Base-by-base conservation (phyloP, 2,329 filamentous ascomycete species). In the Pseudocercospora musae region DNA sequence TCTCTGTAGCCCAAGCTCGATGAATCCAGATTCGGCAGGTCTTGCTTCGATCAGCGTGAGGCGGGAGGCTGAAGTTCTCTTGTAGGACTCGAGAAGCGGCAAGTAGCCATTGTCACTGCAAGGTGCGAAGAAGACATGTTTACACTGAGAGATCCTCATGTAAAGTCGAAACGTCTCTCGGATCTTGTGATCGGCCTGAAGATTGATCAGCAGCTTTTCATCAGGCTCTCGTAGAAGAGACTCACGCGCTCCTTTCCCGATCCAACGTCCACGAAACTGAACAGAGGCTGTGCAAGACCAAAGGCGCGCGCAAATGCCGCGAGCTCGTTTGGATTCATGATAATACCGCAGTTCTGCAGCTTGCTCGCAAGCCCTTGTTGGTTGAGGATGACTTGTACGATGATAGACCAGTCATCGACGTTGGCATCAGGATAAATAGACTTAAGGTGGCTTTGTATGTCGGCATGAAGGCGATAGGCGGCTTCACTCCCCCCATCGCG, bases 221-320 rank as follows among this genome's bases (percentile, higher is more conserved):
- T 29, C 0, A 8, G 15, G 23, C 23, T 46, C 20, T 9, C 18
- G 20, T 2, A 4, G 13, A 4, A 1, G 3, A 50, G 3, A 50
- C 48, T 23, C 9, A 52, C 48, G 29, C 69, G 72, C 64, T 81
- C 80, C 60, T 81, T 81, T 27, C 78, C 79, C 58, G 72, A 72
- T 20, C 79, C 79, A 31, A 81, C 79, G 66, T 81, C 79, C 59
- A 81, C 74, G 72, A 80, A 77, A 74, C 72, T 78, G 75, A 80
- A 80, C 5, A 81, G 71, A 21, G 78, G 73, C 61, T 80, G 78
- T 50, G 79, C 77, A 55, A 77, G 72, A 58, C 72, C 78, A 69
- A 81, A 82, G 31, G 73, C 71, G 53, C 79, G 76, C 6, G 76
- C 76, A 66, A 82, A 82, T 5, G 69, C 69, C 18, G 75, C 72